These are phyloP conservation scores for Mycosphaerella sp. DNA, from an alignment of 2,329 filamentous ascomycete genomes.

Conservation along the genomic window DNA sequence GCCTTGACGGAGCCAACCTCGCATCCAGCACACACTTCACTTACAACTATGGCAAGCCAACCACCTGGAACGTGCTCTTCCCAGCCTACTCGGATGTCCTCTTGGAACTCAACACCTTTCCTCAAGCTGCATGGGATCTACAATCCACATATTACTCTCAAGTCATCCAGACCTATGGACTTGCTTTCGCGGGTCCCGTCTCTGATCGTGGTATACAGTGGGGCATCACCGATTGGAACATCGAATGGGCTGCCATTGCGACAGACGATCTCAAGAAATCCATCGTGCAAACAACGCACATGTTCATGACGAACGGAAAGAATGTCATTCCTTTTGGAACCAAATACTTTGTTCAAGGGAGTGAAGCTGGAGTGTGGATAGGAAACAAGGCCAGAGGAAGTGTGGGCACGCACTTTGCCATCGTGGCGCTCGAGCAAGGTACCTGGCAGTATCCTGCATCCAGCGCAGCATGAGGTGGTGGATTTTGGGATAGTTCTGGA, in stretches of 20 bases:
- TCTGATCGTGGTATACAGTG: conserved; percentile 22
- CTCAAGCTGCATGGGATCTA: background rate
- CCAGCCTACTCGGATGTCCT: conserved; percentile 48
- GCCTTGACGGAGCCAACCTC: background rate
- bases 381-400: background rate
- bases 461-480: too few relatives aligned
- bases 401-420: background rate
- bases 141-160: background rate
- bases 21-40: conserved; percentile 37
- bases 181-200: conserved; percentile 21
- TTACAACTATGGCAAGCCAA: conserved; percentile 41
- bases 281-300: background rate
- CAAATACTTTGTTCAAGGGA: background rate
- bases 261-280: conserved; percentile 14
- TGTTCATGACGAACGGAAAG: background rate
- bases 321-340: background rate
- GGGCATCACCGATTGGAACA: conserved; percentile 27
- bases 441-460: background rate
- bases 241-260: conserved; percentile 23
- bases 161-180: background rate
- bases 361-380: background rate
- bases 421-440: background rate
- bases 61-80: conserved; percentile 42
- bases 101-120: conserved; percentile 36
- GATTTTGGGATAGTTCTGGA: too few relatives aligned